Percentiles rank a stretch among this genome's conserved stretches.
phyloP scores from a whole-genome alignment of 2,329 filamentous ascomycete genomes.

The Gyromitra esculenta region DNA sequence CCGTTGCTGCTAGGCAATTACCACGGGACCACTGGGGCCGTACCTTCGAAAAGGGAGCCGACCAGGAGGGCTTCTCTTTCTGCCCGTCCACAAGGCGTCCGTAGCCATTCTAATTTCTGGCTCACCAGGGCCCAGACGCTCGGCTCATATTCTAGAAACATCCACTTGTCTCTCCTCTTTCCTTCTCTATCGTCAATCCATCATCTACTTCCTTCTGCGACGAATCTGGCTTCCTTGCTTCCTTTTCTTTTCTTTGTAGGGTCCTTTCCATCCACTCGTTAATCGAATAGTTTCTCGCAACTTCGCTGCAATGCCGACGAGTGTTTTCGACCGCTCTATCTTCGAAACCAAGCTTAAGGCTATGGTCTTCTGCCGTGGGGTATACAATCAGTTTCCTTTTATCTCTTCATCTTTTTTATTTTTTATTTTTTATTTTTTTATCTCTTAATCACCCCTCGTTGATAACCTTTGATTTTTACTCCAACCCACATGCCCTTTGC shows the following conservation, averaged over 20 bases:
- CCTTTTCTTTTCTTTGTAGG: background rate
- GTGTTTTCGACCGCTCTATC: background rate
- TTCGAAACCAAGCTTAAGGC: constrained; percentile 33
- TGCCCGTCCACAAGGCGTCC: constrained; percentile 7
- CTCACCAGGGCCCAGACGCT: background rate
- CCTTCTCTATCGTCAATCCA: background rate
- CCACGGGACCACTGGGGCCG: background rate
- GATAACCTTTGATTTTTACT: background rate
- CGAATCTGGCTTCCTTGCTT: background rate
- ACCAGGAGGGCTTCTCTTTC: background rate
- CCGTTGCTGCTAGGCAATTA: background rate
- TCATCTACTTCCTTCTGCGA: background rate
- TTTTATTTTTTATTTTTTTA: background rate
- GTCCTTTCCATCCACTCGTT: background rate
- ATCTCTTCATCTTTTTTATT: background rate
- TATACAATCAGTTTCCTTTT: background rate
- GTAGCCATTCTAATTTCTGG: constrained; percentile 24
- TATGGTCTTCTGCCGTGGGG: constrained; percentile 42
- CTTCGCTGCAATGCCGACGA: constrained; percentile 24
- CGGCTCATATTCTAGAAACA: background rate
- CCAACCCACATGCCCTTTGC: background rate
- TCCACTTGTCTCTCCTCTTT: background rate
- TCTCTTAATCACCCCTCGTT: background rate
- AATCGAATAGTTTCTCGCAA: constrained; percentile 1
- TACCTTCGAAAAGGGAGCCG: background rate